Conservation (phyloP, 2,329 filamentous ascomycete species). For the Aspergillus sp. region DNA sequence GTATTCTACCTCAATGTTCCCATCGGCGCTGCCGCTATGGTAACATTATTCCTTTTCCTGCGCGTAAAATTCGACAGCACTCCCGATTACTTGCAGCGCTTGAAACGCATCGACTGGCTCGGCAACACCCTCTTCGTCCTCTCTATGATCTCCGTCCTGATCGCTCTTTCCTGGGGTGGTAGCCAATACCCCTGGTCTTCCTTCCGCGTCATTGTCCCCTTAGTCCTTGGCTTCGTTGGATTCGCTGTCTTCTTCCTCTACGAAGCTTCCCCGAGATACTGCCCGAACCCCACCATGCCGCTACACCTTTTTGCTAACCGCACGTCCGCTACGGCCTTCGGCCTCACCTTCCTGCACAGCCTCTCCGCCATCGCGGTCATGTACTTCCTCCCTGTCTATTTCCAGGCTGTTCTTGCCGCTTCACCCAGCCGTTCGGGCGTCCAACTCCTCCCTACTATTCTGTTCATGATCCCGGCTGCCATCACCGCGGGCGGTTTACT, state of each 20-base stretch:
- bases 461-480: slow-evolving; percentile 27
- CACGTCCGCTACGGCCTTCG: slow-evolving; percentile 25
- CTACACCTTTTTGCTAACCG: slow-evolving; percentile 48
- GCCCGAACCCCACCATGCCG: slow-evolving; percentile 42
- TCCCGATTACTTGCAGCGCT: neutral
- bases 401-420: slow-evolving; percentile 44
- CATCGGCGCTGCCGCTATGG: slow-evolving; percentile 25
- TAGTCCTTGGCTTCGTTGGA: slow-evolving; percentile 28
- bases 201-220: slow-evolving; percentile 29
- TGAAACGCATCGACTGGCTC: slow-evolving; percentile 29
- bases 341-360: slow-evolving; percentile 17
- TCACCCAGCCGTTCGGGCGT: slow-evolving; percentile 37
- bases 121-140: slow-evolving; percentile 31
- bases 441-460: slow-evolving; percentile 29
- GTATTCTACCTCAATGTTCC: slow-evolving; percentile 35
- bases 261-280: slow-evolving; percentile 12
- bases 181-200: slow-evolving; percentile 31
- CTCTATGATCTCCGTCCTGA: slow-evolving; percentile 29
- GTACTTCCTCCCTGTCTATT: slow-evolving; percentile 49
- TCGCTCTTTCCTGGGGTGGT: slow-evolving; percentile 34
- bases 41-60: slow-evolving; percentile 28
- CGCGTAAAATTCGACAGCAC: slow-evolving; percentile 11
- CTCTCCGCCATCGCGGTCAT: slow-evolving; percentile 12
- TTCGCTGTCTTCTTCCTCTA: slow-evolving; percentile 23
- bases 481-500: slow-evolving; percentile 35